These are phyloP conservation scores for Linnemannia elongata DNA, from an alignment of 192 early-diverging fungal species.

Conservation along the genomic window DNA sequence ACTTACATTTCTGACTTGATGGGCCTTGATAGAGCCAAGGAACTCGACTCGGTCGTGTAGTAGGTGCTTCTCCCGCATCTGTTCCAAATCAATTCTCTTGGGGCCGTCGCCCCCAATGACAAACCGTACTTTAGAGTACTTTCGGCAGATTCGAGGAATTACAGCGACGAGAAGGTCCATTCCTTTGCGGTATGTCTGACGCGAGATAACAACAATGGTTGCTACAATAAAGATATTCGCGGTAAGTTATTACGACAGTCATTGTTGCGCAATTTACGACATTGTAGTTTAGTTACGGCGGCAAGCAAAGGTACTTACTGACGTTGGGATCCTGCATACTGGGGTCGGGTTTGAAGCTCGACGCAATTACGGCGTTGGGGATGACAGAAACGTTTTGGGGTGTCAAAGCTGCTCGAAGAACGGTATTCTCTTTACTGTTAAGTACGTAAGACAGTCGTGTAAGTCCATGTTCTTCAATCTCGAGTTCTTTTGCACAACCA, in stretches of 20 bases:
- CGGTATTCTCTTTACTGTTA: constrained; percentile 97
- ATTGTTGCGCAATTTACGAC: not conserved
- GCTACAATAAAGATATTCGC: constrained; percentile 61
- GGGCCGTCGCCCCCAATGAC: constrained; percentile 98
- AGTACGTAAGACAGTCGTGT: not conserved
- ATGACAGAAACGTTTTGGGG: constrained; percentile 94
- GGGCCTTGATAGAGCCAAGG: constrained; percentile 86
- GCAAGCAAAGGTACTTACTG: constrained; percentile 63
- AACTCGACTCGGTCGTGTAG: constrained; percentile 94
- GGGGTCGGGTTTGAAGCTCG: constrained; percentile 89
- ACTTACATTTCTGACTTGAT: constrained; percentile 84
- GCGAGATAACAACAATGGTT: constrained; percentile 93
- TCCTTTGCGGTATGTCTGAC: constrained; percentile 96
- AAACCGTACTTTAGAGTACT: constrained; percentile 86
- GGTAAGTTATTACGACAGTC: constrained; percentile 7
- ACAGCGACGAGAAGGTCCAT: constrained; percentile 92
- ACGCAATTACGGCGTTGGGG: constrained; percentile 97
- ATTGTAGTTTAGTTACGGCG: not conserved
- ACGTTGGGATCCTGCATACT: constrained; percentile 78
- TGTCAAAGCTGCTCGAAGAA: constrained; percentile 90
- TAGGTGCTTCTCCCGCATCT: constrained; percentile 94
- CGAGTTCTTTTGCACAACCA: not conserved
- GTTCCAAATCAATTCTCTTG: constrained; percentile 95
- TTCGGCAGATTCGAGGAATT: constrained; percentile 92
- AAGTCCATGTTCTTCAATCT: not conserved